phyloP scores from a whole-genome alignment of 2,329 filamentous ascomycete species.

The Calycina marina region DNA sequence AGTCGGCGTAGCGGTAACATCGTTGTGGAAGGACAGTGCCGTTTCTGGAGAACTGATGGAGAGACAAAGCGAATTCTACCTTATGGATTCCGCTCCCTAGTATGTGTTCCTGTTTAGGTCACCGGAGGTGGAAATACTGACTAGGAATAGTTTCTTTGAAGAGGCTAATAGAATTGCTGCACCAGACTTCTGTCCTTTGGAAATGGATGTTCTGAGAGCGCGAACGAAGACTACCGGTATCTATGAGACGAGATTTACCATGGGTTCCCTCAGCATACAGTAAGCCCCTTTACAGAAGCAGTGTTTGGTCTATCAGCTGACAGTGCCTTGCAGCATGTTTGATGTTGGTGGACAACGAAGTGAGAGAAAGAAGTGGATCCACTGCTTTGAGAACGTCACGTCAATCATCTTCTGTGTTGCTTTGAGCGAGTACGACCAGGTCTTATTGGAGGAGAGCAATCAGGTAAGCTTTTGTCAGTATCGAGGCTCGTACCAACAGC shows the following conservation, averaged over 20 bases:
- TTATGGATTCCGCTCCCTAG: constrained; percentile 99
- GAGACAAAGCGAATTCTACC: constrained; percentile 92
- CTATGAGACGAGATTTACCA: constrained; percentile 95
- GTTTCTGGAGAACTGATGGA: constrained; percentile 69
- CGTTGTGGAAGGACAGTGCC: constrained; percentile 81
- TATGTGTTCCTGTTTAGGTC: too few species aligned
- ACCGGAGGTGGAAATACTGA: constrained; percentile 9
- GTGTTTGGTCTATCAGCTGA: constrained; percentile 3
- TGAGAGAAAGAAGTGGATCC: constrained; percentile 99
- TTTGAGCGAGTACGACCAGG: constrained; percentile 95
- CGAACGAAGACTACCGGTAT: constrained; percentile 98
- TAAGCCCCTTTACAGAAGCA: constrained; percentile 32
- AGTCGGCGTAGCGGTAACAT: constrained; percentile 69
- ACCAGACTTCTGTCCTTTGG: constrained; percentile 77
- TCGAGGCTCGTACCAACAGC: constrained; percentile 8
- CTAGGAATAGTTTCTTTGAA: constrained; percentile 68
- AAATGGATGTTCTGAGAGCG: constrained; percentile 88
- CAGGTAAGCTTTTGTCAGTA: constrained; percentile 46
- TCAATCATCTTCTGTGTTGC: constrained; percentile 99
- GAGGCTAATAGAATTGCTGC: constrained; percentile 75
- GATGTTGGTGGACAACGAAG: constrained; percentile 95
- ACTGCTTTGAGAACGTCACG: constrained; percentile 98
- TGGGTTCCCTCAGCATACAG: constrained; percentile 98
- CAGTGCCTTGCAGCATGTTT: constrained; percentile 63
- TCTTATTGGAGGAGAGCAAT: constrained; percentile 89